A percentile compares a stretch with the other conserved stretches of the same genome.
Evolutionary conservation across 106 monocot species (phyloP).

Genomic region (Cymbidium sinense): DNA sequence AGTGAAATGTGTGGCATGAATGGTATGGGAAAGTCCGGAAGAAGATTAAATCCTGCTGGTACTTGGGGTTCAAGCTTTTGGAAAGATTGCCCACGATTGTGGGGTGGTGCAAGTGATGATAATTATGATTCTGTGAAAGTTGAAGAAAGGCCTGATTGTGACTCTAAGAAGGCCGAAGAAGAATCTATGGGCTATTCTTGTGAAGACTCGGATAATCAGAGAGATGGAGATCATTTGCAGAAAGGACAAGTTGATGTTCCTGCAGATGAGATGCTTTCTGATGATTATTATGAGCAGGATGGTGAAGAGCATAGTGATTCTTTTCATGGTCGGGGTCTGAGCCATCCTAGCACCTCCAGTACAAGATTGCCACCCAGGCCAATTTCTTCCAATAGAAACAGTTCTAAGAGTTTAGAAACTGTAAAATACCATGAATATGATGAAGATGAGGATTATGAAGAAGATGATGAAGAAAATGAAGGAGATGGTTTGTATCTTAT

Average conservation of each 20-base stretch:
- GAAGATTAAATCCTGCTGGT: constrained; percentile 30
- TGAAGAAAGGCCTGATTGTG: constrained; percentile 23
- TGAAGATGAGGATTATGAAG: constrained; percentile 66
- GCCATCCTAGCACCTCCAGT: constrained; percentile 38
- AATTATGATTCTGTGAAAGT: constrained; percentile 19
- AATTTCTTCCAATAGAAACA: constrained; percentile 29
- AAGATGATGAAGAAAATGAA: constrained; percentile 59
- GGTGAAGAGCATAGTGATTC: constrained; percentile 83
- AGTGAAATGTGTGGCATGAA: constrained; percentile 35
- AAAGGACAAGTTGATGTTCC: constrained; percentile 60
- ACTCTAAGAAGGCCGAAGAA: constrained; percentile 20
- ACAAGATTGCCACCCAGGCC: constrained; percentile 38
- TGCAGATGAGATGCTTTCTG: constrained; percentile 96
- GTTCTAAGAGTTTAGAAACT: constrained; percentile 30
- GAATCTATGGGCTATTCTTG: constrained; percentile 26
- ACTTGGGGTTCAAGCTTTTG: constrained; percentile 90
- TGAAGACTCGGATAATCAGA: constrained; percentile 38
- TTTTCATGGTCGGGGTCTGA: constrained; percentile 40
- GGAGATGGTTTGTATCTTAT: constrained; percentile 32
- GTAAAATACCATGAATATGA: constrained; percentile 50
- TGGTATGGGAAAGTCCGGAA: constrained; percentile 31
- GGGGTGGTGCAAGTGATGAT: constrained; percentile 25
- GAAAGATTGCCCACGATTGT: constrained; percentile 81
- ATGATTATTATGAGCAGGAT: constrained; percentile 99
- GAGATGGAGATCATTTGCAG: constrained; percentile 27